Percentiles rank a stretch among this genome's conserved stretches.
These are phyloP conservation scores for Tulasnella sp. DNA, from an alignment of 768 basidiomycete genomes.

Conservation along the genomic window DNA sequence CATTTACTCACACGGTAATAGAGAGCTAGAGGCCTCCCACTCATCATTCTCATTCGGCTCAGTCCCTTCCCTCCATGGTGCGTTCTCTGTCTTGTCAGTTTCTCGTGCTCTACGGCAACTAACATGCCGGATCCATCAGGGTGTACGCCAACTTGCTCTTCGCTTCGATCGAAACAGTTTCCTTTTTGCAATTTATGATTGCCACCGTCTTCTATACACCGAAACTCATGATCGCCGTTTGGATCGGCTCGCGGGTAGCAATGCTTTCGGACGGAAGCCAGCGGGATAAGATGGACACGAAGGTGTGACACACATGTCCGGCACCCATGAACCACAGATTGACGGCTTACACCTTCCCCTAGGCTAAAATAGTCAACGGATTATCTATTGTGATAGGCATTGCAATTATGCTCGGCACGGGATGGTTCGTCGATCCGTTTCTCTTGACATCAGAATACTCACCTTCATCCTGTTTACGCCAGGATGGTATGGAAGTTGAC, in stretches of 20 bases:
- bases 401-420: constrained; percentile 53
- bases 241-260: constrained; percentile 74
- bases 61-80: constrained; percentile 69
- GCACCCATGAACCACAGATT: neutral
- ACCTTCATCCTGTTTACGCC: constrained; percentile 24
- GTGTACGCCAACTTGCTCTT: constrained; percentile 73
- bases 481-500: constrained; percentile 68
- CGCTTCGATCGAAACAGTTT: constrained; percentile 66
- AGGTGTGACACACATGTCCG: constrained; percentile 29
- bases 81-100: neutral
- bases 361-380: constrained; percentile 61
- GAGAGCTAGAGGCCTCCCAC: constrained; percentile 71
- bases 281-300: constrained; percentile 71
- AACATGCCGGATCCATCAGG: constrained; percentile 43
- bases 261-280: constrained; percentile 71
- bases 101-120: neutral
- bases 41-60: constrained; percentile 75
- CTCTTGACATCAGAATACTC: neutral
- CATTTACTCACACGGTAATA: constrained; percentile 36
- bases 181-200: constrained; percentile 67
- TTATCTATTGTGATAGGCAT: constrained; percentile 59
- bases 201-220: constrained; percentile 72
- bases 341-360: neutral
- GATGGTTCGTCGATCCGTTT: constrained; percentile 52
- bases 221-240: constrained; percentile 66